Conservation (phyloP, 148 eudicot species). For the Euryodendron excelsum region DNA sequence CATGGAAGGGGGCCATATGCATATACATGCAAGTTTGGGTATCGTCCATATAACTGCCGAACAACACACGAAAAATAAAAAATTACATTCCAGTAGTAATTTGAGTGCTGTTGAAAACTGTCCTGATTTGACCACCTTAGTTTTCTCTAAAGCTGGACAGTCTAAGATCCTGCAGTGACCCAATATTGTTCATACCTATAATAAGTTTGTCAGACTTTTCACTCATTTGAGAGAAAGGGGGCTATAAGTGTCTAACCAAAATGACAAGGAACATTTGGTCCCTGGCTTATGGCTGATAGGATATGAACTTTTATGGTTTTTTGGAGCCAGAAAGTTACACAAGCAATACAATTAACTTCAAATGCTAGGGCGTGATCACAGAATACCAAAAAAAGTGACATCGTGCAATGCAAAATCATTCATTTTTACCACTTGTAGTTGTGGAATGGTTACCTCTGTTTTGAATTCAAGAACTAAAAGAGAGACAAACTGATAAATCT, state of each 20-base stretch:
- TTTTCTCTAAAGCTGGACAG: not conserved
- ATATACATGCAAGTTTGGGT: slow-evolving; percentile 58
- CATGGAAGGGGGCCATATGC: slow-evolving; percentile 88
- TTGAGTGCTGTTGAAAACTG: not conserved
- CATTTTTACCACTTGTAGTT: not conserved
- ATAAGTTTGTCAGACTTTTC: not conserved
- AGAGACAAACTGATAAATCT: not conserved
- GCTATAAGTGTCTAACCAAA: not conserved
- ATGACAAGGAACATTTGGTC: not conserved
- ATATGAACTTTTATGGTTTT: not conserved
- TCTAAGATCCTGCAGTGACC: not conserved
- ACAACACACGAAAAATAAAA: not conserved
- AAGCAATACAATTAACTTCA: not conserved
- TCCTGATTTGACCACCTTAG: not conserved
- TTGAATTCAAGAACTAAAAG: not conserved
- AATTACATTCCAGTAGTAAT: not conserved
- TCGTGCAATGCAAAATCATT: not conserved
- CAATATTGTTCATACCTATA: not conserved
- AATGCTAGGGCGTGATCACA: not conserved
- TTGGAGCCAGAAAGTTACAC: not conserved
- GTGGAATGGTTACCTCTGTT: not conserved
- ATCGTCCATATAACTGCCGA: slow-evolving; percentile 47
- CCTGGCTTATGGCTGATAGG: not conserved
- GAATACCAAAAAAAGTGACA: not conserved
- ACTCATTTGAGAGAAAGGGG: not conserved